These are phyloP conservation scores for Annulohypoxylon moriforme DNA, from an alignment of 495 filamentous ascomycete species.

Conservation along the genomic window DNA sequence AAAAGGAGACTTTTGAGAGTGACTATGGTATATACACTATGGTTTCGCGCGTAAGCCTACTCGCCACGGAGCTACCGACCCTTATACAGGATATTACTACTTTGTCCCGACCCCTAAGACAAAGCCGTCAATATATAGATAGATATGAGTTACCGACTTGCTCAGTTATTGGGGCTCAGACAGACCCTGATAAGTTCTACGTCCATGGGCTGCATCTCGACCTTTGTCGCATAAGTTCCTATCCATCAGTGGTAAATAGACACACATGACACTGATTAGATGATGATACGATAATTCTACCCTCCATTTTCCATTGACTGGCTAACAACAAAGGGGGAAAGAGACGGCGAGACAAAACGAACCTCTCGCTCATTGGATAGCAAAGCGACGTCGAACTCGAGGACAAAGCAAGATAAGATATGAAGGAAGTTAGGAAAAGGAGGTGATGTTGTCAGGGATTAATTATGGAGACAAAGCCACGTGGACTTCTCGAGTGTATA, in stretches of 20 bases:
- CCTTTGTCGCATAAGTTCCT: conserved; percentile 18
- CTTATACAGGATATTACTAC: conserved; percentile 24
- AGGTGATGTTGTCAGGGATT: not conserved
- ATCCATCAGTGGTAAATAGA: not conserved
- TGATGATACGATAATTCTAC: not conserved
- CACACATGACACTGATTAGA: conserved; percentile 9
- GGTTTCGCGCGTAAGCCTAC: not conserved
- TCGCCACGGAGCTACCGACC: conserved; percentile 1
- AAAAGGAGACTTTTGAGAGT: not conserved
- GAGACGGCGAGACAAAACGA: conserved; percentile 14
- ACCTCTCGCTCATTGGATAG: not conserved
- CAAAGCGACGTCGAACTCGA: conserved; percentile 7
- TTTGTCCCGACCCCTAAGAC: conserved; percentile 26
- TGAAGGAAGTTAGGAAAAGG: not conserved
- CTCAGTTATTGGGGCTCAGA: not conserved
- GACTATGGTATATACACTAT: conserved; percentile 7
- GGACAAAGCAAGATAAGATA: conserved; percentile 30
- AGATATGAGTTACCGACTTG: not conserved
- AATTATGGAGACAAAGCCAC: conserved; percentile 18
- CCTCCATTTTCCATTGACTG: conserved; percentile 2
- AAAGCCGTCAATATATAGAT: conserved; percentile 11
- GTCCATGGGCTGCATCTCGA: not conserved
- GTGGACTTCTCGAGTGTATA: not conserved
- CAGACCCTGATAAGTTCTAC: not conserved
- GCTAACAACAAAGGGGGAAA: conserved; percentile 18